Evolutionary conservation across 1,284 basidiomycete species (phyloP).

Genomic region (Malassezia furfur): DNA sequence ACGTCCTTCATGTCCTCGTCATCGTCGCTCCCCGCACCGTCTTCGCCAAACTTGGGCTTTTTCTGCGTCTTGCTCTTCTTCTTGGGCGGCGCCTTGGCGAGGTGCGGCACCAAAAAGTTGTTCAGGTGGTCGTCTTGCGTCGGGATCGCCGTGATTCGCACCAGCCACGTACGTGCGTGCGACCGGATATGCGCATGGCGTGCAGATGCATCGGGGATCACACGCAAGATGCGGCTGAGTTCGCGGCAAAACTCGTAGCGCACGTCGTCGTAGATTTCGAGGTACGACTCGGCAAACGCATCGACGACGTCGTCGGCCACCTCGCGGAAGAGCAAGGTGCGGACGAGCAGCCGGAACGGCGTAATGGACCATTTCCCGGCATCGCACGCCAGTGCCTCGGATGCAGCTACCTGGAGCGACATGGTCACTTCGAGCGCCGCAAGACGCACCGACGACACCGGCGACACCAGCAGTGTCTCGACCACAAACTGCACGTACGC

Average conservation of each 20-base stretch:
- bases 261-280: slow-evolving; percentile 58
- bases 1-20: slow-evolving; percentile 39
- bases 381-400: not conserved
- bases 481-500: slow-evolving; percentile 21
- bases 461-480: slow-evolving; percentile 15
- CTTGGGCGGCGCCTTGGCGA: slow-evolving; percentile 46
- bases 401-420: slow-evolving; percentile 16
- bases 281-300: slow-evolving; percentile 28
- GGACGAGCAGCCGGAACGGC: slow-evolving; percentile 10
- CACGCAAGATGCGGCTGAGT: slow-evolving; percentile 49
- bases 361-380: slow-evolving; percentile 7
- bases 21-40: slow-evolving; percentile 51
- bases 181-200: slow-evolving; percentile 46
- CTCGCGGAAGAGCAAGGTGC: slow-evolving; percentile 5
- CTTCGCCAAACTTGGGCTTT: slow-evolving; percentile 28
- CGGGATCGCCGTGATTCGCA: slow-evolving; percentile 72
- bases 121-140: slow-evolving; percentile 66
- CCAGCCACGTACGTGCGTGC: slow-evolving; percentile 68
- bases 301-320: slow-evolving; percentile 30
- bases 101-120: slow-evolving; percentile 60
- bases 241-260: slow-evolving; percentile 88
- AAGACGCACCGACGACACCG: not conserved
- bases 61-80: slow-evolving; percentile 22
- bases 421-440: slow-evolving; percentile 20
- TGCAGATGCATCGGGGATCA: slow-evolving; percentile 21